Base-by-base conservation (phyloP, 306 rosid genomes). In the Lotus japonicus region DNA sequence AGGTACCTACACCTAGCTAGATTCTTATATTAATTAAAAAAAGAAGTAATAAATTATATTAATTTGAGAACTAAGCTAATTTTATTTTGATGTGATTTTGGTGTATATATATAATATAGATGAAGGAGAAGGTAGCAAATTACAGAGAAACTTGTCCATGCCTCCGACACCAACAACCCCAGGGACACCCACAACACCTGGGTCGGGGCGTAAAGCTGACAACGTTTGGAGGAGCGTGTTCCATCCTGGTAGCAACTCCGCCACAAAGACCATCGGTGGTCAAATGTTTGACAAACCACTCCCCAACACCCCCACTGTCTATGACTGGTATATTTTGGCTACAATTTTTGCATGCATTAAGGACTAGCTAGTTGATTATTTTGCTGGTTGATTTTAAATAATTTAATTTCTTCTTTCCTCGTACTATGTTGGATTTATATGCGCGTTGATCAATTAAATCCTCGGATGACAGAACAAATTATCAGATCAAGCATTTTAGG, bases 201-300 rank as follows among this genome's bases (percentile, higher is more conserved):
- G 13, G 0, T 74, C 85, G 45, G 89, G 64, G 11, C 94, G 90
- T 36, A 84, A 76, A 56, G 84, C n/a, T 5, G 86, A 88, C 46
- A 90, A 90, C 85, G 97, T 95, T 11, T 90, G 99, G 99, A 88
- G 99, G 87, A 95, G 99, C 65, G 99, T 95, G 65, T 95, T 95
- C 84, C 53, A 95, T 64, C 99, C 99, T 0, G 99, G 99, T 8
- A 90, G 97, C 51, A 95, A 95, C 79, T 86, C 84, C 0, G 96
- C 99, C 14, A 85, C 95, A 0, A 90, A 58, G 67, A 9, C 61
- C 55, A 51, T 86, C 3, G 99, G 97, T 15, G 81, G 84, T 31
- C 64, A 85, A 15, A 69, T 82, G 21, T 94, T 90, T 41, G 99
- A 94, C 83, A 88, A 85, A 62, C 99, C 99, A 11, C 79, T 79